Evolutionary conservation across 805 yeast genomes (phyloP), one percentile per base, ranked within the genome.

Genomic region (Hanseniaspora pseudoguilliermondii): DNA sequence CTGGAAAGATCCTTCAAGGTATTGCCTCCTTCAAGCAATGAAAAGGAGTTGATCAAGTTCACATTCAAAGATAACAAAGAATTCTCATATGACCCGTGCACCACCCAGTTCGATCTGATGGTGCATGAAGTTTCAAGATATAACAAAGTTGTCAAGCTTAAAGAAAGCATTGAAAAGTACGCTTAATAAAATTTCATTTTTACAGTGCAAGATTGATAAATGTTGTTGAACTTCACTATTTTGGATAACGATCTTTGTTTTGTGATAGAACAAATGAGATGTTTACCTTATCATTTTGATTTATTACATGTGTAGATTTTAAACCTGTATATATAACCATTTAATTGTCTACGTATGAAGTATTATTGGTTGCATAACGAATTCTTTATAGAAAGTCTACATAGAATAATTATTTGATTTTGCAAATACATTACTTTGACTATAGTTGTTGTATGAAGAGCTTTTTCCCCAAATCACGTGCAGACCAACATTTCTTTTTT

Each of bases 41-140:
- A 50, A 8, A 46, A 44, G 20, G 50, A 49, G 21, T 69, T 65
- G 10, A 78, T 90, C 20, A 75, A 81, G 59, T 95, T 90, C 25
- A 80, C 83, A 0, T 90, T 79, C 71, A 82, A 85, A 67, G 97
- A 90, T 68, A 91, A 90, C 64, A 77, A 80, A 50, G 77, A 75
- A 5, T 69, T 86, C 70, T 77, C 75, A 54, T 80, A 80, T 6
- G 86, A 88, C 65, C 95, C 96, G 10, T 66, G 75, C 2, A 64
- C 62, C 8, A 67, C 77, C 63, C 71, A 71, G 8, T 77, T 86
- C 58, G 73, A 69, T 21, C 96, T 89, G 60, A 70, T 89, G 62
- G 71, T 78, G 10, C 82, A 80, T 54, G 68, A 75, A 58, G 80
- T 91, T 60, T 95, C 90, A 66, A 75, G 85, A 57, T 95, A 90